Conservation (phyloP, 2,329 filamentous ascomycete species). For the Drechslerella coelobrocha region DNA sequence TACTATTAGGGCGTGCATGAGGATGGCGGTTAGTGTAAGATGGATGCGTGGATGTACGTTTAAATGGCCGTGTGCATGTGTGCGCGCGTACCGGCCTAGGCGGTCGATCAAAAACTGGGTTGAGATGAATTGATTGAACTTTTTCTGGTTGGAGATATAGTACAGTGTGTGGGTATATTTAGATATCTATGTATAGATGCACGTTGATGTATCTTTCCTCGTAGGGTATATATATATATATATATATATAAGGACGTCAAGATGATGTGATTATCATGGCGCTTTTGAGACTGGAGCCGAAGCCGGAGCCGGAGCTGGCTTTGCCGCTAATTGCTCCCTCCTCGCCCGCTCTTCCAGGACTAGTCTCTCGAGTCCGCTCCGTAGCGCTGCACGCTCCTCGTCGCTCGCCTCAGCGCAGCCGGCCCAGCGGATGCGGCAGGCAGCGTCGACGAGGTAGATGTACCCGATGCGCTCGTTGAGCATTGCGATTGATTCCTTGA, state of each 20-base stretch:
- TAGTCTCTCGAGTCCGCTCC: conserved; percentile 69
- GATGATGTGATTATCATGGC: no score
- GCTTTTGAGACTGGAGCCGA: no score
- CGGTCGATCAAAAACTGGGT: no score
- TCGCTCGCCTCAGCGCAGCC: conserved; percentile 75
- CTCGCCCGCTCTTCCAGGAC: conserved; percentile 63
- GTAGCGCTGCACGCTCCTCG: conserved; percentile 71
- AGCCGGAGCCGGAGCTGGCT: conserved; percentile 58
- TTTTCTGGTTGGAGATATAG: no score
- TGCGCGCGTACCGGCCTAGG: no score
- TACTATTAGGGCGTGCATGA: neutral
- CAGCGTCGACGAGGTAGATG: conserved; percentile 84
- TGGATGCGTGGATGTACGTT: neutral
- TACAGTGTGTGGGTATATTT: no score
- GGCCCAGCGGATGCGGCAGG: conserved; percentile 93
- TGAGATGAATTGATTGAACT: no score
- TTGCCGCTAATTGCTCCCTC: conserved; percentile 51
- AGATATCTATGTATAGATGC: no score
- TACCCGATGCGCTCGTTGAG: conserved; percentile 93
- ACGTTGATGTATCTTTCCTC: no score
- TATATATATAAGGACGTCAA: no score
- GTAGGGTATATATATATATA: no score
- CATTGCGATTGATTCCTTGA: conserved; percentile 70
- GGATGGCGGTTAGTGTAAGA: neutral
- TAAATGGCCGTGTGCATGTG: neutral